Evolutionary conservation across 2,329 filamentous ascomycete species (phyloP).

Genomic region (Ascochyta rabiei): DNA sequence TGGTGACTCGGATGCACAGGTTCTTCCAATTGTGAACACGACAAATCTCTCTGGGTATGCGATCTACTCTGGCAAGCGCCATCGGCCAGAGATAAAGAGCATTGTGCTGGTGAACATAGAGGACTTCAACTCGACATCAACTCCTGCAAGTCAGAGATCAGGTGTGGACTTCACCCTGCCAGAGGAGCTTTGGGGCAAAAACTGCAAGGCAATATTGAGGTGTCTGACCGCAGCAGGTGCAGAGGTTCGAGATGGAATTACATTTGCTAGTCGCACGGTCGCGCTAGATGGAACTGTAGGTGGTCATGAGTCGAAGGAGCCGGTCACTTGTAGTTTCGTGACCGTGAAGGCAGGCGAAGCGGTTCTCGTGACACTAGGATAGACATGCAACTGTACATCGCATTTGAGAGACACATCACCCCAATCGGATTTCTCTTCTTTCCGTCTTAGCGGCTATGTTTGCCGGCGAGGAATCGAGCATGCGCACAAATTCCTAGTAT

Average conservation of each 20-base stretch:
- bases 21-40: slow-evolving; percentile 18
- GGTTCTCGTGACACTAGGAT: too few relatives aligned
- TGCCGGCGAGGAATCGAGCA: too few relatives aligned
- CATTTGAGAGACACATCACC: too few relatives aligned
- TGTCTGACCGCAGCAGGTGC: slow-evolving; percentile 20
- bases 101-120: slow-evolving; percentile 25
- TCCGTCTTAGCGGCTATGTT: too few relatives aligned
- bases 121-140: slow-evolving; percentile 20
- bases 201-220: slow-evolving; percentile 3
- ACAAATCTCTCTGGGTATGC: slow-evolving; percentile 20
- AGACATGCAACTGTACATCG: too few relatives aligned
- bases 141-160: slow-evolving; percentile 2
- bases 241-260: slow-evolving; percentile 15
- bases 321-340: slow-evolving; percentile 5
- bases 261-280: slow-evolving; percentile 17
- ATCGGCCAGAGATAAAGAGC: slow-evolving; percentile 10
- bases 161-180: slow-evolving; percentile 16
- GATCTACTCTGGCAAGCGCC: slow-evolving; percentile 9
- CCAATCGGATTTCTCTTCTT: too few relatives aligned
- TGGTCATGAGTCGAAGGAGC: slow-evolving; percentile 10
- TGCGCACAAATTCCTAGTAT: too few relatives aligned
- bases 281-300: slow-evolving; percentile 14
- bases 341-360: slow-evolving; percentile 19
- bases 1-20: slow-evolving; percentile 42
- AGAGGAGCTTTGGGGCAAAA: neutral